These are phyloP conservation scores for Mytilinidion resinicola DNA, from an alignment of 495 filamentous ascomycete genomes.

Conservation along the genomic window DNA sequence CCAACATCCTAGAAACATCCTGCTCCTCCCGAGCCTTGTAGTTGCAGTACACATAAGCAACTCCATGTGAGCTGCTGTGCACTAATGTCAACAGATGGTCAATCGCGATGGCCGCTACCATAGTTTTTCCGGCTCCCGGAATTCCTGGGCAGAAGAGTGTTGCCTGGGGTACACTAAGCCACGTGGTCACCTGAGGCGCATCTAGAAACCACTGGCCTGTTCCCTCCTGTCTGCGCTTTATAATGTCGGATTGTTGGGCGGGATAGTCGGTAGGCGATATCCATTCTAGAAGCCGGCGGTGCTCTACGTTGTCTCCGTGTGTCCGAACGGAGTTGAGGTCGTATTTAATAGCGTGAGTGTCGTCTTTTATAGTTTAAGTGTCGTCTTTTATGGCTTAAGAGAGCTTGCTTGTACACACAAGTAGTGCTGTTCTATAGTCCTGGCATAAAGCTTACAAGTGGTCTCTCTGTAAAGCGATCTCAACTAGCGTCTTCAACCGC, in stretches of 20 bases:
- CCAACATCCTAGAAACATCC: slow-evolving; percentile 30
- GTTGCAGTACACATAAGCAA: slow-evolving; percentile 42
- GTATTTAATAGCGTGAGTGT: neutral
- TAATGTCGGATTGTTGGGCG: slow-evolving; percentile 32
- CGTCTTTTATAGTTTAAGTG: too few species aligned
- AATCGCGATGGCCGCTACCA: slow-evolving; percentile 28
- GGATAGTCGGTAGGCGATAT: slow-evolving; percentile 14
- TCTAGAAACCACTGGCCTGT: slow-evolving; percentile 41
- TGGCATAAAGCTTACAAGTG: slow-evolving; percentile 25
- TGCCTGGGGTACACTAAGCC: slow-evolving; percentile 23
- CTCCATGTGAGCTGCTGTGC: slow-evolving; percentile 17
- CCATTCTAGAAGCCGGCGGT: slow-evolving; percentile 10
- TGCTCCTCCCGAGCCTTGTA: slow-evolving; percentile 35
- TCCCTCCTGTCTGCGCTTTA: slow-evolving; percentile 31
- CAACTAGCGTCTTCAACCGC: slow-evolving; percentile 24
- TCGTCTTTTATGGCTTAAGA: slow-evolving; percentile 1
- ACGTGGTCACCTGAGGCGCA: slow-evolving; percentile 32
- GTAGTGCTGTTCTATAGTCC: neutral
- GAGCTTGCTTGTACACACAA: neutral
- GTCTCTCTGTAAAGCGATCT: slow-evolving; percentile 27
- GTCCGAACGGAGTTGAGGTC: neutral
- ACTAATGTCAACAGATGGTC: slow-evolving; percentile 23
- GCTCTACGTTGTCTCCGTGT: neutral
- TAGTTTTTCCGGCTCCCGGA: slow-evolving; percentile 30
- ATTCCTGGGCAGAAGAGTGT: slow-evolving; percentile 38